Evolutionary conservation across 192 early-diverging fungal species (phyloP).

Genomic region (Anaeromyces robustus): DNA sequence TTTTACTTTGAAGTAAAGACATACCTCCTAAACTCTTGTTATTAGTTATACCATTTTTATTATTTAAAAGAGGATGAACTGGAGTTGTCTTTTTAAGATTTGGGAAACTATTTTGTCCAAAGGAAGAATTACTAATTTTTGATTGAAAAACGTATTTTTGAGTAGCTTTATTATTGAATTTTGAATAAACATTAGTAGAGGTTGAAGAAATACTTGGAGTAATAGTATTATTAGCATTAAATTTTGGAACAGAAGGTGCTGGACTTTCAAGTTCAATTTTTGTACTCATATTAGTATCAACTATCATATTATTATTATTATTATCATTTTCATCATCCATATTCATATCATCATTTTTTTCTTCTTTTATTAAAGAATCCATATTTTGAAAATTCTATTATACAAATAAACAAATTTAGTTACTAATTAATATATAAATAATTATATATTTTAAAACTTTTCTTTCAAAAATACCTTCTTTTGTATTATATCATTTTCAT

Average conservation of each 20-base stretch:
- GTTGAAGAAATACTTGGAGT: background rate
- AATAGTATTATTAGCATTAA: background rate
- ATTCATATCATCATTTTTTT: background rate
- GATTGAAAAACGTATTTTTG: background rate
- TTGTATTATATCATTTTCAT: background rate
- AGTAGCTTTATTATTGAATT: background rate
- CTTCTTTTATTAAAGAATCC: background rate
- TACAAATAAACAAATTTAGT: too few species aligned
- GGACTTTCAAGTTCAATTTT: background rate
- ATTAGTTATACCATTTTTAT: background rate
- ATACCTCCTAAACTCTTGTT: background rate
- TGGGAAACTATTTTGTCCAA: background rate
- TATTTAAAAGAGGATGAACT: background rate
- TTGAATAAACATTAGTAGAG: background rate
- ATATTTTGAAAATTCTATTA: background rate
- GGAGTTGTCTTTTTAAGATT: background rate
- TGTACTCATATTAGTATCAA: background rate
- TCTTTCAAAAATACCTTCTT: background rate
- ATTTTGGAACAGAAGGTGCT: background rate
- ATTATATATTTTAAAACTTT: background rate
- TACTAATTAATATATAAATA: too few species aligned
- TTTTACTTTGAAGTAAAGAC: too few species aligned
- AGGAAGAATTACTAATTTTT: background rate
- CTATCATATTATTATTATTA: background rate
- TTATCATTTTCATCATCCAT: background rate